Percentiles rank a stretch among this genome's conserved stretches.
Conservation (phyloP, 139 green algal genomes). For the Raphidocelis subcapitata region DNA sequence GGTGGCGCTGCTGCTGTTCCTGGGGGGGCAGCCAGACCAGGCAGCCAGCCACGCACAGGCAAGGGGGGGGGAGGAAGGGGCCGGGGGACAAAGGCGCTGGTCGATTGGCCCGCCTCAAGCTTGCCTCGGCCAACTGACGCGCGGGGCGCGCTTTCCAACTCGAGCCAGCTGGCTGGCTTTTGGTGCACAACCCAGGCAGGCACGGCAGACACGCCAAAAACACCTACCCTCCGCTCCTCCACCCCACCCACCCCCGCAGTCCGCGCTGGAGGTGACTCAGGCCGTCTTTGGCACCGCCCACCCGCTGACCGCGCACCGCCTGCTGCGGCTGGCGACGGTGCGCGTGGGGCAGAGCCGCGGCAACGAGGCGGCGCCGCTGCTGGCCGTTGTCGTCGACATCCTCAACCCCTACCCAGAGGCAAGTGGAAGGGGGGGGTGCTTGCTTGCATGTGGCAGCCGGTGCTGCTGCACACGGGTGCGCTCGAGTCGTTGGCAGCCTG, state of each 20-base stretch:
- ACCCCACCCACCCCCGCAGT: neutral
- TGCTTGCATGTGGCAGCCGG: constrained; percentile 2
- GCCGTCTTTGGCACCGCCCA: constrained; percentile 26
- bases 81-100: too few relatives aligned
- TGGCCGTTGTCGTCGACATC: constrained; percentile 31
- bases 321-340: constrained; percentile 42
- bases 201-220: neutral
- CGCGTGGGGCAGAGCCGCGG: constrained; percentile 33
- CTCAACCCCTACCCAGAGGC: constrained; percentile 1
- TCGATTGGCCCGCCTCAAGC: too few relatives aligned
- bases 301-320: constrained; percentile 39
- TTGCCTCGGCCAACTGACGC: too few relatives aligned
- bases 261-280: constrained; percentile 28
- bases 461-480: too few relatives aligned
- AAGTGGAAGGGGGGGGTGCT: neutral
- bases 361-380: constrained; percentile 35
- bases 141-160: too few relatives aligned
- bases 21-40: constrained; percentile 23
- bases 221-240: neutral
- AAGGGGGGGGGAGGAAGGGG: neutral
- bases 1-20: constrained; percentile 47
- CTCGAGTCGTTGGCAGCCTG: too few relatives aligned
- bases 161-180: too few relatives aligned
- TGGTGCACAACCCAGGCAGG: too few relatives aligned
- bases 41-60: constrained; percentile 35